Conservation (phyloP, 1,139 yeast genomes). For the Suhomyces anneliseae region DNA sequence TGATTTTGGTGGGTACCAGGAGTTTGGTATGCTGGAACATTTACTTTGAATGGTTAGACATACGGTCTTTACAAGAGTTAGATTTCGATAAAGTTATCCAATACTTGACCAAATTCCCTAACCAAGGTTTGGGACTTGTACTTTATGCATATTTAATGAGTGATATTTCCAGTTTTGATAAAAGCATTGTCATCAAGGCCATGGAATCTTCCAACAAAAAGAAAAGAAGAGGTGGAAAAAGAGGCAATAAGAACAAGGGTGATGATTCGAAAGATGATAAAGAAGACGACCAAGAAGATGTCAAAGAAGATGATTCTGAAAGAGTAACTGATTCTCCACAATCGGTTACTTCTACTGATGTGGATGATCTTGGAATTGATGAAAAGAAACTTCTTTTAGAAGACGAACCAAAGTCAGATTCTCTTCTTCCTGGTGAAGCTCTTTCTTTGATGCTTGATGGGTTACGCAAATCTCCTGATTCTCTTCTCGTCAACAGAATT, state of each 20-base stretch:
- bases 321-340: not conserved
- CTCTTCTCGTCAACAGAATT: constrained; percentile 65
- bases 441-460: constrained; percentile 57
- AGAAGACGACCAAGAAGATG: constrained; percentile 15
- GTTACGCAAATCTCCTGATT: constrained; percentile 43
- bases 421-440: constrained; percentile 52
- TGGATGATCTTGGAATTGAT: constrained; percentile 3
- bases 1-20: constrained; percentile 65
- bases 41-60: constrained; percentile 77
- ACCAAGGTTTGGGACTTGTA: constrained; percentile 63
- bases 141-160: constrained; percentile 62
- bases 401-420: constrained; percentile 18
- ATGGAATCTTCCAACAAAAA: constrained; percentile 1
- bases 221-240: constrained; percentile 8
- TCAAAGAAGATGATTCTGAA: constrained; percentile 15
- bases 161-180: constrained; percentile 62
- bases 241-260: constrained; percentile 3
- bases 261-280: constrained; percentile 17
- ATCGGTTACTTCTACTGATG: constrained; percentile 10
- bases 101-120: constrained; percentile 58
- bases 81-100: constrained; percentile 47
- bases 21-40: constrained; percentile 72
- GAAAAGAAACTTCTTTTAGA: constrained; percentile 11
- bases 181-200: constrained; percentile 19
- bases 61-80: constrained; percentile 45